A percentile compares a stretch with the other conserved stretches of the same genome.
Evolutionary conservation across 345 rosid genomes (phyloP).

Genomic region (Erucastrum elatum): DNA sequence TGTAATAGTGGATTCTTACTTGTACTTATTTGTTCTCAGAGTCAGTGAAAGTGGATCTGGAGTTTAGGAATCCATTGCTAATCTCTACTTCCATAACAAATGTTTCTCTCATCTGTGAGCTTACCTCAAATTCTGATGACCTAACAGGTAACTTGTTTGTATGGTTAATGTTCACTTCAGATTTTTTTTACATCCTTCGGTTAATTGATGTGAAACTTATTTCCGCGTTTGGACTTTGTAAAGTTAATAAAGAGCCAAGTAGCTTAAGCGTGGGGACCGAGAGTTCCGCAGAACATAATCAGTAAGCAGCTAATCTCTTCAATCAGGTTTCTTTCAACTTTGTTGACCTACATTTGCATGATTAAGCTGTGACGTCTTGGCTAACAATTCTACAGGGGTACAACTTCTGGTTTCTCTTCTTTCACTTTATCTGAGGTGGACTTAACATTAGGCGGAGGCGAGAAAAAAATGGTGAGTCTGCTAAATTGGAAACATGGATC

Average conservation of each 20-base stretch:
- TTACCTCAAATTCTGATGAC: conserved; percentile 60
- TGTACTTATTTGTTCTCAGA: conserved; percentile 52
- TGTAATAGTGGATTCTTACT: conserved; percentile 20
- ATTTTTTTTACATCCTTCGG: conserved; percentile 1
- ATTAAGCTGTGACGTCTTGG: conserved; percentile 26
- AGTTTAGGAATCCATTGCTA: conserved; percentile 82
- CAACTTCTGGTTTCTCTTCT: conserved; percentile 45
- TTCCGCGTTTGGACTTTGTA: conserved; percentile 25
- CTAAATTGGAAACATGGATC: conserved; percentile 20
- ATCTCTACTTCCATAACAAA: conserved; percentile 65
- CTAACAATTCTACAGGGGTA: conserved; percentile 52
- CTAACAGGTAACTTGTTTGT: conserved; percentile 50
- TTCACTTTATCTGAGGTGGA: conserved; percentile 72
- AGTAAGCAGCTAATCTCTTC: conserved; percentile 33
- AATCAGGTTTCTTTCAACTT: conserved; percentile 25
- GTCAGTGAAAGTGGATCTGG: conserved; percentile 68
- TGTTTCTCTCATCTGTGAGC: conserved; percentile 81
- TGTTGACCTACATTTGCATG: conserved; percentile 21
- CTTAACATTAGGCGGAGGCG: conserved; percentile 62
- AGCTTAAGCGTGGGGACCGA: conserved; percentile 46
- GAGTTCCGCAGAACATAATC: conserved; percentile 45
- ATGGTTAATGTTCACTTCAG: conserved; percentile 21
- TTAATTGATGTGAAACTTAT: conserved; percentile 25
- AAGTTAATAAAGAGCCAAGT: conserved; percentile 49
- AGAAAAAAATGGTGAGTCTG: conserved; percentile 64